Base-by-base conservation (phyloP, 2,329 filamentous ascomycete genomes). In the Calonectria henricotiae region DNA sequence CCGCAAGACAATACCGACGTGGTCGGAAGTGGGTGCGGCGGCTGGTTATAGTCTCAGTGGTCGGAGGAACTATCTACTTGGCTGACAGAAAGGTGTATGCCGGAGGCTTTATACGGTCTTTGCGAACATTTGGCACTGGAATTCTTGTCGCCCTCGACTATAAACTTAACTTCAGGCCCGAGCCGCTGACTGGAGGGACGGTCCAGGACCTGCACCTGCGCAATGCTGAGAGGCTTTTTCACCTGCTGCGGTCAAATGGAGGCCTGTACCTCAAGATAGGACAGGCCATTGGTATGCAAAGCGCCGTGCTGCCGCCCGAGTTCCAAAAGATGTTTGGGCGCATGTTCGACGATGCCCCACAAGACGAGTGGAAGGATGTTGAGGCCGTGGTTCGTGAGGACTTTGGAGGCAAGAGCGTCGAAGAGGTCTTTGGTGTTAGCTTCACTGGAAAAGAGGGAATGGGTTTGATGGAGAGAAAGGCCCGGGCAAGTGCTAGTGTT, bases 231-330 rank as follows among this genome's bases (percentile, higher is more conserved):
- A 88, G 94, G 30, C 85, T 98, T 43, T 97, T 94, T 71, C 88
- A 96, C 35, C 85, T 99, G 72, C 87, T 98, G 74, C 89, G 94
- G 30, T 86, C 89, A 66, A 99, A 99, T 87, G 96, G 96, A 70
- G 96, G 96, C 0, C 84, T 99, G 20, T 99, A 98, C 80, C 87
- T 98, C 79, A 99, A 99, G 87, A 98, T 99, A 69, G 96, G 96
- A 0, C 96, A 99, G 86, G 96, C 96, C 5, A 96, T 99, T 75
- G 96, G 96, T 15, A 98, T 98, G 96, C 96, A 99, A 86, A 96
- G 93, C 75, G 96, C 96, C 0, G 91, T 98, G 30, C 85, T 99
- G 71, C 96, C 96, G 30, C 94, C 95, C 0, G 95, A 98, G 82
- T 98, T 98, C 77, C 95, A 98, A 85, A 91, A 92, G 78, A 98